A percentile compares a stretch with the other conserved stretches of the same genome.
These are phyloP conservation scores for Rubroboletus pulcherrimus DNA, from an alignment of 768 basidiomycete genomes.

Conservation along the genomic window DNA sequence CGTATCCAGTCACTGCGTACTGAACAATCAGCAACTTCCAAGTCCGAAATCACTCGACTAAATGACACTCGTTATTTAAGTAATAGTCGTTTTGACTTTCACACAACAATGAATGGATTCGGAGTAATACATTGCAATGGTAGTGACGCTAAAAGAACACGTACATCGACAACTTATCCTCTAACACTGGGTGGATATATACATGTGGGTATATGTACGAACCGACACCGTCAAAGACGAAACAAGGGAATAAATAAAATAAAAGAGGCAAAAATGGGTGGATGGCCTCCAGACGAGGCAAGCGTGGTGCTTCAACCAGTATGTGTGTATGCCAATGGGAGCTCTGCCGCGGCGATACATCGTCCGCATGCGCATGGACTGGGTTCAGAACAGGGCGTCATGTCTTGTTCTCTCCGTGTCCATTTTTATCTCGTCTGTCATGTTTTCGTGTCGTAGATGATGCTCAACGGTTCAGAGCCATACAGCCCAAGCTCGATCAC, in stretches of 20 bases:
- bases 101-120: neutral
- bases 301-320: neutral
- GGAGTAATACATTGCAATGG: neutral
- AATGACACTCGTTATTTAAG: too few species aligned
- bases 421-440: neutral
- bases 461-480: constrained; percentile 1
- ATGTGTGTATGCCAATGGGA: neutral
- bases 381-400: neutral
- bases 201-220: neutral
- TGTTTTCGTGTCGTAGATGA: constrained; percentile 1
- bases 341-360: neutral
- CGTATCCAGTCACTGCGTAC: too few species aligned
- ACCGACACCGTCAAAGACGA: neutral
- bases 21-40: too few species aligned
- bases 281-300: neutral
- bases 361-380: neutral
- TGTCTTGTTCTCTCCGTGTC: neutral
- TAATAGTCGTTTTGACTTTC: too few species aligned
- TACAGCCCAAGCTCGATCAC: constrained; percentile 13
- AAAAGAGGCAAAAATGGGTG: neutral
- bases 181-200: neutral
- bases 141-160: neutral
- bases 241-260: neutral
- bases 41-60: too few species aligned
- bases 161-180: neutral